Conservation (phyloP, 2,329 filamentous ascomycete species). For the Alternaria incomplexa region DNA sequence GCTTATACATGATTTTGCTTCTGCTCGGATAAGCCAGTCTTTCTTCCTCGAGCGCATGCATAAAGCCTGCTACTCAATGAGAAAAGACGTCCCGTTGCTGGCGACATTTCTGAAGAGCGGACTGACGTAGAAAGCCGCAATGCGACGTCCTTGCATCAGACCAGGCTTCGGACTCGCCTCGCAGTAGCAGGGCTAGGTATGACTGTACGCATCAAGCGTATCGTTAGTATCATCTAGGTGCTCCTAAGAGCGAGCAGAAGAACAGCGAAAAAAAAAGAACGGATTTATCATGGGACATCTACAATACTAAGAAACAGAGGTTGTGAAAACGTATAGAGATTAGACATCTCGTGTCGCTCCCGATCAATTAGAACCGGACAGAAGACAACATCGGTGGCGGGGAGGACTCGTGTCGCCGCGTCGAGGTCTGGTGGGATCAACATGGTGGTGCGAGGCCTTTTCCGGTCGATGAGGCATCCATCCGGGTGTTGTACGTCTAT, state of each 20-base stretch:
- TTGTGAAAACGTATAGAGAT: not conserved
- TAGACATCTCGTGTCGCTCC: constrained; percentile 1
- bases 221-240: not conserved
- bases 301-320: constrained; percentile 24
- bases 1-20: not conserved
- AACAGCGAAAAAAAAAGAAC: constrained; percentile 16
- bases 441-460: constrained; percentile 15
- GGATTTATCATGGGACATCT: constrained; percentile 23
- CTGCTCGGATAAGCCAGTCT: not conserved
- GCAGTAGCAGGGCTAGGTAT: not conserved
- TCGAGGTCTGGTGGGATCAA: constrained; percentile 17
- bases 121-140: not conserved
- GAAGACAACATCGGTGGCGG: constrained; percentile 10
- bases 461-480: constrained; percentile 11
- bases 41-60: constrained; percentile 43
- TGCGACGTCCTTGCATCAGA: not conserved
- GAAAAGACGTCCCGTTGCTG: constrained; percentile 41
- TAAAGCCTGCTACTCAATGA: constrained; percentile 41
- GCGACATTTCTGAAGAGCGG: constrained; percentile 17
- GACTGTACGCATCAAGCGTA: not conserved
- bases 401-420: constrained; percentile 12
- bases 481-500: constrained; percentile 7
- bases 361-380: constrained; percentile 1
- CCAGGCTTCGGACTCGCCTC: not conserved
- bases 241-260: constrained; percentile 5